These are phyloP conservation scores for Juglanconis oblonga DNA, from an alignment of 2,329 filamentous ascomycete species.

Conservation along the genomic window DNA sequence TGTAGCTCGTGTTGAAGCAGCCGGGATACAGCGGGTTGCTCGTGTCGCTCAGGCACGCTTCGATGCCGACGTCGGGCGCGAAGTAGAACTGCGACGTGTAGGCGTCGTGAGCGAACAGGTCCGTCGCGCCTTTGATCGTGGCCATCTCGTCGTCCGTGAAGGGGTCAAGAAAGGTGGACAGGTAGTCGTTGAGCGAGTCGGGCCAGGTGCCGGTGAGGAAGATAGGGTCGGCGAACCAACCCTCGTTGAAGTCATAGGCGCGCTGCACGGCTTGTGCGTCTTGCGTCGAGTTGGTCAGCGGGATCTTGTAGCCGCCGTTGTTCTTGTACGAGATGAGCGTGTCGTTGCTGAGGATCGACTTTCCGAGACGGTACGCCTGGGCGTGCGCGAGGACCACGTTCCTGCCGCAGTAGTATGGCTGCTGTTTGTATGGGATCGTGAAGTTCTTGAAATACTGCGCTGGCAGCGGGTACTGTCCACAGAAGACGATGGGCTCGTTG, in stretches of 20 bases:
- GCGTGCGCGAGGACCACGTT: conserved; percentile 14
- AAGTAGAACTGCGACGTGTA: conserved; percentile 13
- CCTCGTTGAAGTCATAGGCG: conserved; percentile 15
- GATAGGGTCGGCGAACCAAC: conserved; percentile 14
- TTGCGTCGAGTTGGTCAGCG: conserved; percentile 4
- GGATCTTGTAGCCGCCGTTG: conserved; percentile 15
- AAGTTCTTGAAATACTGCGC: conserved; percentile 15
- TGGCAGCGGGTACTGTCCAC: conserved; percentile 8
- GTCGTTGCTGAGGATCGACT: conserved; percentile 7
- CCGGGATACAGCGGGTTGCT: conserved; percentile 9
- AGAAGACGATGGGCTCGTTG: conserved; percentile 15
- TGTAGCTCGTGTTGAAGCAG: conserved; percentile 14
- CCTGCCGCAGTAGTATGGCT: conserved; percentile 12
- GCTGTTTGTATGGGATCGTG: conserved; percentile 12
- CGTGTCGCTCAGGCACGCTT: conserved; percentile 2
- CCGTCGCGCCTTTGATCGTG: conserved; percentile 1
- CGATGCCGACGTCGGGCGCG: conserved; percentile 9
- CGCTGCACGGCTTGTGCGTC: conserved; percentile 13
- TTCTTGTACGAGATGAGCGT: conserved; percentile 15
- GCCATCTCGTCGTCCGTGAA: conserved; percentile 7
- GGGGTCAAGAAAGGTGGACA: conserved; percentile 14
- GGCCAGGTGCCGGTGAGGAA: conserved; percentile 14
- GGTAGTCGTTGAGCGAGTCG: conserved; percentile 7
- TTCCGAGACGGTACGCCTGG: conserved; percentile 11
- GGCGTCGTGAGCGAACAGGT: conserved; percentile 12